Base-by-base conservation (phyloP, 345 rosid species). In the Eucalyptus regnans region DNA sequence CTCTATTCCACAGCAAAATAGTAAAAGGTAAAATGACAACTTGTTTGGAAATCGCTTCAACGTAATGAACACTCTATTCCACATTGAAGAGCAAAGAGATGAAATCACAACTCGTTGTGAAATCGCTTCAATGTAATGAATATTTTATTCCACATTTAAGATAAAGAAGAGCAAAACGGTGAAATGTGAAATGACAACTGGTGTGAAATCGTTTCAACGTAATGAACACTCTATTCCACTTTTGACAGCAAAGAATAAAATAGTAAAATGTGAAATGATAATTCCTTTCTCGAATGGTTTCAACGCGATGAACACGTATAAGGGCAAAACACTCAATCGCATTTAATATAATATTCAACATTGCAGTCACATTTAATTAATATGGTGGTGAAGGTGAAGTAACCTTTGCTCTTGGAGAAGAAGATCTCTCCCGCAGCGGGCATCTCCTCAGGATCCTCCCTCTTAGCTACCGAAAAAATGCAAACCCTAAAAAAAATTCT, bases 1-100 rank as follows among this genome's bases (percentile, higher is more conserved):
- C 29, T 56, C 0, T 56, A 23, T 56, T 22, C 62, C 29, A 56
- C 1, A 0, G 62, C 0, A 25, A 56, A 56, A 4, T 22, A 56
- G 3, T 20, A 23, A 56, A 56, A 56, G 29, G 2, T 56, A 2
- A 23, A 56, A 56, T 23, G 29, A 56, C 6, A 23, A 56, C 13
- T 56, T 25, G 1, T 25, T 56, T 56, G 23, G 29, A 56, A 56
- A 56, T 56, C 1, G 7, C 29, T 23, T 56, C 3, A 23, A 56
- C 0, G 3, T 56, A 56, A 56, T 23, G 1, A 56, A 23, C 12
- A 22, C 29, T 56, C 62, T 56, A 56, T 56, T 22, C 13, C 29
- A 56, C 1, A 2, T 52, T 1, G 25, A 10, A 56, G 1, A 56
- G 29, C 29, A 23, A 56, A 56, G 58, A 56, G 29, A 25, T 56